Evolutionary conservation across 768 basidiomycete genomes (phyloP).

Genomic region (Lentinula sp.): DNA sequence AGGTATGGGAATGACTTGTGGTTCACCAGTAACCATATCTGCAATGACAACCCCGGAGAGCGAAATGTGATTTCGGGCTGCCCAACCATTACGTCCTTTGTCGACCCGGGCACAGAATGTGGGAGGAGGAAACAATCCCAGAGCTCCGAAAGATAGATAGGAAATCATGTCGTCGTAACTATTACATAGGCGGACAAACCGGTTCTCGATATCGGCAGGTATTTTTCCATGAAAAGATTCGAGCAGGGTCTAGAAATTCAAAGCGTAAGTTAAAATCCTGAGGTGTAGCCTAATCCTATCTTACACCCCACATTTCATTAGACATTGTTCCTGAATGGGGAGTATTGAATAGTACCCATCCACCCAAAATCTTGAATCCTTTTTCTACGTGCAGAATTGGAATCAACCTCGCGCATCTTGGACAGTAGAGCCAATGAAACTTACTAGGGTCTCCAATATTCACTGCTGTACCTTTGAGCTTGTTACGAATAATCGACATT

Average conservation of each 20-base stretch:
- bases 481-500: not conserved
- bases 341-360: conserved; percentile 24
- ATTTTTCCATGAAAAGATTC: conserved; percentile 7
- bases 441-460: not conserved
- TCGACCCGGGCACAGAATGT: conserved; percentile 10
- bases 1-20: not conserved
- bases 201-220: conserved; percentile 17
- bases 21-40: conserved; percentile 12
- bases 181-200: conserved; percentile 23
- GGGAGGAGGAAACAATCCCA: conserved; percentile 14
- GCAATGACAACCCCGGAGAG: conserved; percentile 15
- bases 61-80: conserved; percentile 15
- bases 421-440: not conserved
- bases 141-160: conserved; percentile 19
- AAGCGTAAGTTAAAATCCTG: not conserved
- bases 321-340: conserved; percentile 14
- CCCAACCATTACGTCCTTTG: not conserved
- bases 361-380: conserved; percentile 20
- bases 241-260: not conserved
- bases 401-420: not conserved
- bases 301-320: conserved; percentile 26
- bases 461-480: not conserved
- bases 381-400: conserved; percentile 4
- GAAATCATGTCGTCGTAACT: conserved; percentile 22
- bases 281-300: conserved; percentile 6